Conservation (phyloP, 495 filamentous ascomycete genomes). For the Neurospora discreta region DNA sequence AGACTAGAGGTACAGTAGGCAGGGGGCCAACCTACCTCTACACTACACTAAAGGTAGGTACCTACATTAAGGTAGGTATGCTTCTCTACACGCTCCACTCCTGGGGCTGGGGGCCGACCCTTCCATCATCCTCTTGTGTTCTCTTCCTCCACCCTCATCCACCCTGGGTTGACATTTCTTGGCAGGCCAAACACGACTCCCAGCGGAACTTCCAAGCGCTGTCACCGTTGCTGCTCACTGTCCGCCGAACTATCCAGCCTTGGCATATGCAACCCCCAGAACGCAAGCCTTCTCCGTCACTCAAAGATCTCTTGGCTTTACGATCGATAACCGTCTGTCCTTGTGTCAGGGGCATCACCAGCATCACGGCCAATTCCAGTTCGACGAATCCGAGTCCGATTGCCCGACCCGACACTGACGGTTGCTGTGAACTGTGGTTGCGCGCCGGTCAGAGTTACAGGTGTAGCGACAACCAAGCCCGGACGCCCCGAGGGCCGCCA, state of each 20-base stretch:
- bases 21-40: too few species aligned
- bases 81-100: background rate
- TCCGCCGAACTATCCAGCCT: conserved; percentile 15
- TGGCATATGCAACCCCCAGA: conserved; percentile 28
- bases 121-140: background rate
- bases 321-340: conserved; percentile 1
- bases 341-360: background rate
- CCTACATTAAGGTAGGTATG: too few species aligned
- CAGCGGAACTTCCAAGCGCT: background rate
- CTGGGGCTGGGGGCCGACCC: background rate
- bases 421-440: background rate
- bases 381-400: background rate
- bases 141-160: conserved; percentile 1
- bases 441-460: background rate
- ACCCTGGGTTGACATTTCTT: conserved; percentile 15
- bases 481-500: background rate
- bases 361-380: background rate
- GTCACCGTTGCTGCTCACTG: background rate
- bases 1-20: too few species aligned
- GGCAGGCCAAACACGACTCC: conserved; percentile 20
- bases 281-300: conserved; percentile 14
- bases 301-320: conserved; percentile 23
- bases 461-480: background rate
- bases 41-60: too few species aligned
- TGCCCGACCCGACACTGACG: background rate